These are phyloP conservation scores for Atkinsonella hypoxylon DNA, from an alignment of 2,329 filamentous ascomycete genomes.

Conservation along the genomic window DNA sequence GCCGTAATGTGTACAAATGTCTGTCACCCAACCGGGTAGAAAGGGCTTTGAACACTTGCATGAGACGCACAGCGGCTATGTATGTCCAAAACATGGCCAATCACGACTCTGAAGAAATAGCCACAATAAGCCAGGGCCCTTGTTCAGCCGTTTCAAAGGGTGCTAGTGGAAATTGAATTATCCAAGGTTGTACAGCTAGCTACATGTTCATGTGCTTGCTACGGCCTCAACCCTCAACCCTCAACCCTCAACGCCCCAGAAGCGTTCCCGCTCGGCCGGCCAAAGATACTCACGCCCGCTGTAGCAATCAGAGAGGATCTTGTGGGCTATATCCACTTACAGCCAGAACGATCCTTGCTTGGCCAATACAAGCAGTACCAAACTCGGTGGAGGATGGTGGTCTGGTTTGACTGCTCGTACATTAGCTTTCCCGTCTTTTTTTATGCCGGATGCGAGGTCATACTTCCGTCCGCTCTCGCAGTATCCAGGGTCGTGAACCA, in stretches of 20 bases:
- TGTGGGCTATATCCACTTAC: slow-evolving; percentile 1
- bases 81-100: slow-evolving; percentile 25
- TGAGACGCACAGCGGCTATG: slow-evolving; percentile 31
- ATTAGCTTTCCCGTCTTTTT: slow-evolving; percentile 22
- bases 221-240: too few species aligned
- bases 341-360: slow-evolving; percentile 2
- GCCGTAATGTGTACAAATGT: neutral
- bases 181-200: slow-evolving; percentile 1
- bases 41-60: slow-evolving; percentile 24
- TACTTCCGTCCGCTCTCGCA: slow-evolving; percentile 12
- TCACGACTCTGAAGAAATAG: slow-evolving; percentile 10
- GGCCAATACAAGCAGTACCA: slow-evolving; percentile 13
- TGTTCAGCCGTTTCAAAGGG: slow-evolving; percentile 19
- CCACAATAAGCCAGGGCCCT: slow-evolving; percentile 12
- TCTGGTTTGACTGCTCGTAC: slow-evolving; percentile 17
- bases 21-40: slow-evolving; percentile 7
- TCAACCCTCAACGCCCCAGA: neutral
- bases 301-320: slow-evolving; percentile 3
- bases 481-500: slow-evolving; percentile 3
- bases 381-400: slow-evolving; percentile 13
- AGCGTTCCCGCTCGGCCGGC: slow-evolving; percentile 3
- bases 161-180: slow-evolving; percentile 4
- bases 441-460: slow-evolving; percentile 12
- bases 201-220: neutral
- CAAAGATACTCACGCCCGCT: neutral